Percentiles rank a stretch among this genome's conserved stretches.
phyloP scores from a whole-genome alignment of 1,139 yeast genomes.

The Taphrina pruni region DNA sequence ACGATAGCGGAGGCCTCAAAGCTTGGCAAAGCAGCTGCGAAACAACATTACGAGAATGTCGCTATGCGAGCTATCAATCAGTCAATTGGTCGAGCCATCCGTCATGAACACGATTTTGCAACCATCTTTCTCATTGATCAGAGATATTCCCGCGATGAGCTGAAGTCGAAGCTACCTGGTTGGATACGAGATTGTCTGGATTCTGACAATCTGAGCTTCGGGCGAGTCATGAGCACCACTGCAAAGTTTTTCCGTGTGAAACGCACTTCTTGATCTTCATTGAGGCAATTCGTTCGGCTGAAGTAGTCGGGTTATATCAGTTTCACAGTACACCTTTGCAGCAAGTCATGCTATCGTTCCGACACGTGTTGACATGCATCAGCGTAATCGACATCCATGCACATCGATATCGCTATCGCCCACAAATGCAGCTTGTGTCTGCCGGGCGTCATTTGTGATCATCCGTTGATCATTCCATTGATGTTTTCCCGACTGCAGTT shows the following conservation, averaged over 20 bases:
- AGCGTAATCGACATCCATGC: too few species aligned
- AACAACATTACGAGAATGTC: slow-evolving; percentile 76
- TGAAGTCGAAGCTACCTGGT: slow-evolving; percentile 69
- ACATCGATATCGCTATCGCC: too few species aligned
- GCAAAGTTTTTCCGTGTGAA: slow-evolving; percentile 16
- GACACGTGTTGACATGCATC: too few species aligned
- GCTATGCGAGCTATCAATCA: slow-evolving; percentile 95
- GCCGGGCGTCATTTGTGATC: too few species aligned
- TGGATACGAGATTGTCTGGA: slow-evolving; percentile 65
- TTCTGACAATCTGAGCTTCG: slow-evolving; percentile 4
- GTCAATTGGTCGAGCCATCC: slow-evolving; percentile 90
- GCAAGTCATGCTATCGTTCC: too few species aligned
- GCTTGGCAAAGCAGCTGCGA: slow-evolving; percentile 59
- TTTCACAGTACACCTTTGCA: too few species aligned
- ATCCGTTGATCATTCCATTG: too few species aligned
- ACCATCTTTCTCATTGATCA: slow-evolving; percentile 72
- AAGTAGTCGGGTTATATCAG: too few species aligned
- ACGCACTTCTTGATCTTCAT: background rate
- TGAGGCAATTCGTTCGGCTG: too few species aligned
- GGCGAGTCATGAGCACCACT: slow-evolving; percentile 1
- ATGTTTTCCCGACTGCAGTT: too few species aligned
- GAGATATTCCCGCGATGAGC: slow-evolving; percentile 60
- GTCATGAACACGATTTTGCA: slow-evolving; percentile 83
- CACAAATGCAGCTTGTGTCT: too few species aligned
- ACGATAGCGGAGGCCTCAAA: slow-evolving; percentile 13